These are phyloP conservation scores for Backusella parvicylindrica DNA, from an alignment of 192 early-diverging fungal genomes.

Conservation along the genomic window DNA sequence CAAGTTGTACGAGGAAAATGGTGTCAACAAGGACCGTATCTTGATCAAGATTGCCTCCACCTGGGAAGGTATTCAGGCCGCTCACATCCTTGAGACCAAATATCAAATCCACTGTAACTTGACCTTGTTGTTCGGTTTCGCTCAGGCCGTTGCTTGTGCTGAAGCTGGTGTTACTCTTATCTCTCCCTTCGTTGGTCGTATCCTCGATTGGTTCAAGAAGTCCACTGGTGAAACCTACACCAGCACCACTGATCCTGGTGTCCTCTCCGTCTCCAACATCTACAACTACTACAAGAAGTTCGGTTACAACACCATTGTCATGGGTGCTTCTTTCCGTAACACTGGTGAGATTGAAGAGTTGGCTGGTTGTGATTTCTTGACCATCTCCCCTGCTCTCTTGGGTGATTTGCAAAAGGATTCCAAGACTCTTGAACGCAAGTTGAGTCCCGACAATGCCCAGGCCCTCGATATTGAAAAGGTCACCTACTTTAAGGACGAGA, in stretches of 20 bases:
- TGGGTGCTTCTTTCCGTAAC: constrained; percentile 99
- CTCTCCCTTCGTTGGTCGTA: constrained; percentile 99
- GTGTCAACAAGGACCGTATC: constrained; percentile 87
- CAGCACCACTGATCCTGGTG: constrained; percentile 87
- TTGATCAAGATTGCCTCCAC: constrained; percentile 99
- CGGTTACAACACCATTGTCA: constrained; percentile 98
- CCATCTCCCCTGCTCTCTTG: constrained; percentile 90
- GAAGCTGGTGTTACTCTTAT: constrained; percentile 96
- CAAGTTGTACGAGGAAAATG: constrained; percentile 84
- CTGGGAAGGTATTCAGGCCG: constrained; percentile 99
- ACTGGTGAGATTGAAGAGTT: constrained; percentile 96
- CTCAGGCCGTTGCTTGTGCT: constrained; percentile 94
- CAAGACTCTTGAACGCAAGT: constrained; percentile 70
- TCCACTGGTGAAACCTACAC: constrained; percentile 81
- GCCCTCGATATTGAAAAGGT: constrained; percentile 54
- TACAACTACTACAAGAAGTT: constrained; percentile 99
- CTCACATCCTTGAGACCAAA: constrained; percentile 81
- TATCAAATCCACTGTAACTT: constrained; percentile 98
- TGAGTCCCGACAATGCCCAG: constrained; percentile 68
- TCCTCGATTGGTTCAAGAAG: constrained; percentile 98
- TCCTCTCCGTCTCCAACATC: constrained; percentile 86
- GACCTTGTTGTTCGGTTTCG: constrained; percentile 93
- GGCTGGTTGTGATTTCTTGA: constrained; percentile 95
- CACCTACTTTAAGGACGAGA: constrained; percentile 71
- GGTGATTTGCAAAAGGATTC: constrained; percentile 66